Evolutionary conservation across 108 stramenopile species (phyloP).

Genomic region (Schizochytrium sp.): DNA sequence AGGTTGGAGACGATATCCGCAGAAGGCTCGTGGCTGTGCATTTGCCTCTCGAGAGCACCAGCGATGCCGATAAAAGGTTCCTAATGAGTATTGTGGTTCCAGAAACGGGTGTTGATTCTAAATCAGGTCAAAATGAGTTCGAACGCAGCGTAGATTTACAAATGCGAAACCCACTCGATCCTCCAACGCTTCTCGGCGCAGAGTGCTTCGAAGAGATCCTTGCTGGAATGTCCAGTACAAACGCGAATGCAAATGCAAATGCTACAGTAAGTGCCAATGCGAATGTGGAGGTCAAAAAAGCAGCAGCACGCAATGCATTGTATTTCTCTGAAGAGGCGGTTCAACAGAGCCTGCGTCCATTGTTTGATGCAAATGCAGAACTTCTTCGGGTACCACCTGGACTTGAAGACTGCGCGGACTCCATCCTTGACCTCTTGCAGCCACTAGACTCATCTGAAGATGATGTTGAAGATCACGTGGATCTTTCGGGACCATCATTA

Average conservation of each 20-base stretch:
- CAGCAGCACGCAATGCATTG: not conserved
- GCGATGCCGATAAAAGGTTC: not conserved
- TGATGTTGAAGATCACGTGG: not conserved
- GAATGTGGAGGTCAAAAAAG: not conserved
- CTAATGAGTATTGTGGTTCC: not conserved
- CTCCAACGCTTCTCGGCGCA: not conserved
- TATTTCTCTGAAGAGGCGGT: not conserved
- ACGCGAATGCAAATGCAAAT: not conserved
- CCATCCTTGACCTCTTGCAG: not conserved
- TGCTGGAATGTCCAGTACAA: not conserved
- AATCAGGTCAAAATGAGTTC: not conserved
- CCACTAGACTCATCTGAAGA: not conserved
- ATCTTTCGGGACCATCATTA: not conserved
- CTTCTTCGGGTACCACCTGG: not conserved
- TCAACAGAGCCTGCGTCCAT: not conserved
- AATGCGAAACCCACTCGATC: slow-evolving; percentile 23
- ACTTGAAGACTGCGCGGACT: slow-evolving; percentile 14
- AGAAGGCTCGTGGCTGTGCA: slow-evolving; percentile 6
- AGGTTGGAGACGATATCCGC: not conserved
- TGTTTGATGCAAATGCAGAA: slow-evolving; percentile 3
- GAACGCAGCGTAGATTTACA: not conserved
- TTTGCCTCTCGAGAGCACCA: not conserved
- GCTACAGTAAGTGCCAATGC: not conserved
- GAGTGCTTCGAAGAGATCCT: not conserved
- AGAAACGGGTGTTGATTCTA: not conserved